Conservation (phyloP, 1,284 basidiomycete genomes). For the Omphalotus olearius region DNA sequence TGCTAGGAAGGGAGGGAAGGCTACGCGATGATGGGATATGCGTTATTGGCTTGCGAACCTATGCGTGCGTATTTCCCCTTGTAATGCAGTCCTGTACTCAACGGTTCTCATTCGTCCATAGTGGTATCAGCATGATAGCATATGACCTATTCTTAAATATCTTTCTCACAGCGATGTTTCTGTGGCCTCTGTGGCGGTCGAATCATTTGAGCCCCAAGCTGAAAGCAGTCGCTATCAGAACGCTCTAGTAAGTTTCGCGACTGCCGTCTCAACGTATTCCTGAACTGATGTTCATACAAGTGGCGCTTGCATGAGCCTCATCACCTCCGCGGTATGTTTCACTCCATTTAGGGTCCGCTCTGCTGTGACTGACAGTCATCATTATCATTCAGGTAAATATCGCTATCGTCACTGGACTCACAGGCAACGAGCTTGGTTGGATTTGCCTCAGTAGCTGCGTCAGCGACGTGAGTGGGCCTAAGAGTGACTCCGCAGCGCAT, state of each 20-base stretch:
- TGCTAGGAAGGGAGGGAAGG: conserved; percentile 6
- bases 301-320: conserved; percentile 10
- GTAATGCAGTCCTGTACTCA: background rate
- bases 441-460: conserved; percentile 13
- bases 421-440: conserved; percentile 11
- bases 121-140: conserved; percentile 7
- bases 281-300: background rate
- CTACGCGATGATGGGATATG: conserved; percentile 10
- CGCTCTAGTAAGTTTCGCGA: conserved; percentile 2
- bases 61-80: conserved; percentile 2
- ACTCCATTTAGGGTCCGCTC: background rate
- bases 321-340: conserved; percentile 7
- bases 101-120: background rate
- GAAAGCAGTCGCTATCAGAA: conserved; percentile 7
- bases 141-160: conserved; percentile 12
- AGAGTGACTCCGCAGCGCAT: background rate
- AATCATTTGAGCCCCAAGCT: conserved; percentile 10
- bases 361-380: background rate
- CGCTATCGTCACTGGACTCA: conserved; percentile 4
- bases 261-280: background rate
- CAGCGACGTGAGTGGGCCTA: conserved; percentile 1
- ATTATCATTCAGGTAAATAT: conserved; percentile 7
- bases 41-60: conserved; percentile 9
- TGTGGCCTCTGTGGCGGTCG: conserved; percentile 12
- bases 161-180: conserved; percentile 13